Evolutionary conservation across 805 yeast species (phyloP).

Genomic region (Deakozyma indianensis): DNA sequence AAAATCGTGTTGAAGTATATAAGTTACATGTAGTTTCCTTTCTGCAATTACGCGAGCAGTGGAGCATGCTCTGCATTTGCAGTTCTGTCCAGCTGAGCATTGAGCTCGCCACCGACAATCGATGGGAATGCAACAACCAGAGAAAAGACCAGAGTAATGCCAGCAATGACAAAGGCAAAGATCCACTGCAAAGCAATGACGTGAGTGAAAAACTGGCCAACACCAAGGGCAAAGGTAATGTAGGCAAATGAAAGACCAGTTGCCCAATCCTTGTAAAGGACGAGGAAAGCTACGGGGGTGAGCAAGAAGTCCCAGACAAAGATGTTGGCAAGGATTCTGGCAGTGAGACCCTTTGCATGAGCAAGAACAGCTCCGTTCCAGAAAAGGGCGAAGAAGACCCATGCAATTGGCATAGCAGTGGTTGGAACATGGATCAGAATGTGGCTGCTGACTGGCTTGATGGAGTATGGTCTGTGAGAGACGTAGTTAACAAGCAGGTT

Average conservation of each 20-base stretch:
- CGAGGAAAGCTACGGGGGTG: slow-evolving; percentile 44
- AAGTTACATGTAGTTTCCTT: too few species aligned
- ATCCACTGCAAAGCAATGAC: slow-evolving; percentile 75
- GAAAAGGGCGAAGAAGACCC: slow-evolving; percentile 60
- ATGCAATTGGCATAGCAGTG: slow-evolving; percentile 57
- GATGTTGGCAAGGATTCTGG: slow-evolving; percentile 57
- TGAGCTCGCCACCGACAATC: background rate
- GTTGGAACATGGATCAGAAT: slow-evolving; percentile 48
- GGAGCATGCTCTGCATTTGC: background rate
- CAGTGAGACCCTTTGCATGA: slow-evolving; percentile 41
- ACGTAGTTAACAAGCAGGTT: slow-evolving; percentile 43
- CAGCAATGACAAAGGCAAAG: slow-evolving; percentile 58
- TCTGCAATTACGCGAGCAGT: background rate
- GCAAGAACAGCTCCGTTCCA: slow-evolving; percentile 78
- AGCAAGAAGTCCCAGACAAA: slow-evolving; percentile 66
- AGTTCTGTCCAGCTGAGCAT: background rate
- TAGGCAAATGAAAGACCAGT: slow-evolving; percentile 45
- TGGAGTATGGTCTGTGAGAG: slow-evolving; percentile 42
- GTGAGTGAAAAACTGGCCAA: slow-evolving; percentile 55
- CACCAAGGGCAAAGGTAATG: slow-evolving; percentile 50
- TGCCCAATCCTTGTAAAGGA: slow-evolving; percentile 56
- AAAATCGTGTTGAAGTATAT: too few species aligned
- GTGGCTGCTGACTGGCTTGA: slow-evolving; percentile 39
- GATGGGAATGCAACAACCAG: slow-evolving; percentile 24
- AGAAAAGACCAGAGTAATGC: slow-evolving; percentile 37